These are phyloP conservation scores for Perilla frutescens DNA, from an alignment of 257 asterid genomes.

Conservation along the genomic window DNA sequence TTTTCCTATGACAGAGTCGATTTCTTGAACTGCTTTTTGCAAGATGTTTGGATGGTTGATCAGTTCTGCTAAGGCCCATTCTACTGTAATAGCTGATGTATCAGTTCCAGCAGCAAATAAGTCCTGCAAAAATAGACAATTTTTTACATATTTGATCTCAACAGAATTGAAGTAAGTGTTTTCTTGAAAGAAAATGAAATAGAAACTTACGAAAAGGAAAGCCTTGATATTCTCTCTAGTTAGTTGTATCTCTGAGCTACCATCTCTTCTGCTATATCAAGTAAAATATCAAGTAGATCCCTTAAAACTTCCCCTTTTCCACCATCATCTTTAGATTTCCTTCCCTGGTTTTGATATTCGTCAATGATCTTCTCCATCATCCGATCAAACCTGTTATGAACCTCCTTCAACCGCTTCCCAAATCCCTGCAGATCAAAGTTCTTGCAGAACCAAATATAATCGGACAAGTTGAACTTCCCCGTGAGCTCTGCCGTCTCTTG, in stretches of 20 bases:
- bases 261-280: constrained; percentile 64
- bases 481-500: constrained; percentile 59
- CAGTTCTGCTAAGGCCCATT: constrained; percentile 85
- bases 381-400: constrained; percentile 56
- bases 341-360: constrained; percentile 52
- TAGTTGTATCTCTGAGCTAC: constrained; percentile 49
- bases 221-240: constrained; percentile 73
- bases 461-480: constrained; percentile 66
- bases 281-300: constrained; percentile 69
- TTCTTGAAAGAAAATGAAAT: not conserved
- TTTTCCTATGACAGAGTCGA: constrained; percentile 50
- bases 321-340: constrained; percentile 19
- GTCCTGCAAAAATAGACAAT: constrained; percentile 48
- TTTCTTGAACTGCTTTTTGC: constrained; percentile 58
- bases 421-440: constrained; percentile 76
- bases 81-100: constrained; percentile 76
- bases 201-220: constrained; percentile 60
- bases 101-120: constrained; percentile 80
- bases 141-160: not conserved
- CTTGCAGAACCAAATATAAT: constrained; percentile 70
- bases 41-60: constrained; percentile 66
- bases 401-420: constrained; percentile 51
- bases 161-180: not conserved
- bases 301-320: constrained; percentile 32
- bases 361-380: constrained; percentile 68